These are phyloP conservation scores for Beauveria varroae DNA, from an alignment of 2,329 filamentous ascomycete genomes.

Conservation along the genomic window DNA sequence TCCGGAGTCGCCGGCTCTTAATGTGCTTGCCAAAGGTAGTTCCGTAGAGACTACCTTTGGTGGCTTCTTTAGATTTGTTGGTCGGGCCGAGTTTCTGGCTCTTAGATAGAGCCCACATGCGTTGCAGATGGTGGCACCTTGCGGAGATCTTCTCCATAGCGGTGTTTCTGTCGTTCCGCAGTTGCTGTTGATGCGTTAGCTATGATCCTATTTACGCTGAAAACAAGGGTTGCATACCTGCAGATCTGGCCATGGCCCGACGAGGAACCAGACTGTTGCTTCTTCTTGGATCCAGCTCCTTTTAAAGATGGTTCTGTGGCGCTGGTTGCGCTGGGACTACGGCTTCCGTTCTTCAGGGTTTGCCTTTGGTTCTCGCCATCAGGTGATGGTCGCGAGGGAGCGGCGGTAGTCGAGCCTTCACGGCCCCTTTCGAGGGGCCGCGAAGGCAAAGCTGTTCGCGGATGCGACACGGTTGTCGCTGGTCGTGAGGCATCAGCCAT, in stretches of 20 bases:
- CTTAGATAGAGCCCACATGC: slow-evolving; percentile 94
- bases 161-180: slow-evolving; percentile 91
- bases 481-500: slow-evolving; percentile 26
- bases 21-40: slow-evolving; percentile 33
- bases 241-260: slow-evolving; percentile 10
- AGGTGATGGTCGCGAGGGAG: slow-evolving; percentile 17
- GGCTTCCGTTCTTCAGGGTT: slow-evolving; percentile 18
- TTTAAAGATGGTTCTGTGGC: slow-evolving; percentile 14
- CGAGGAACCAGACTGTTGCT: slow-evolving; percentile 3
- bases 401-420: slow-evolving; percentile 14
- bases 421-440: slow-evolving; percentile 27
- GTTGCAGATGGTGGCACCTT: slow-evolving; percentile 94
- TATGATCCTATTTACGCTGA: not conserved
- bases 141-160: slow-evolving; percentile 86
- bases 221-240: not conserved
- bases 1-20: slow-evolving; percentile 29
- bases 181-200: slow-evolving; percentile 53
- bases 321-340: slow-evolving; percentile 20
- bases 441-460: slow-evolving; percentile 30
- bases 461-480: slow-evolving; percentile 20
- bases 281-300: slow-evolving; percentile 4
- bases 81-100: slow-evolving; percentile 82
- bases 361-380: slow-evolving; percentile 18
- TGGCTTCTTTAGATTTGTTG: slow-evolving; percentile 81
- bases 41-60: slow-evolving; percentile 41